Base-by-base conservation (phyloP, 1,139 yeast species). In the Suhomyces ambrosiae region DNA sequence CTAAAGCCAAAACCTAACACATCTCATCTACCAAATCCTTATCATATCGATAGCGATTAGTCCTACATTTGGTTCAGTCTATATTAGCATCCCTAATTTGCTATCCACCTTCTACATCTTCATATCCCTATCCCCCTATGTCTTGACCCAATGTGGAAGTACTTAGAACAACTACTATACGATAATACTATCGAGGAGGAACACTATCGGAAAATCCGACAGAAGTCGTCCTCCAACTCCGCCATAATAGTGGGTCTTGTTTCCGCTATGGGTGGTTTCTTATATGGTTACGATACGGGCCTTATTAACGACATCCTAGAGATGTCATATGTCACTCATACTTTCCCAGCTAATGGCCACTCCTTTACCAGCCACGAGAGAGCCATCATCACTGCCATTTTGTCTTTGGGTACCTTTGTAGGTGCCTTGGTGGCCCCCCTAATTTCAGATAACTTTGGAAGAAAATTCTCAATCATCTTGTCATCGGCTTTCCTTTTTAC, bases 241-340 rank as follows among this genome's bases (percentile, higher is more conserved):
- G 86, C 89, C 10, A 58, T 82, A 29, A 62, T 74, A 11, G 88
- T 85, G 5, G 92, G 92, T 41, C 53, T 79, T 23, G 80, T 84
- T 40, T 89, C 90, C 7, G 92, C 94, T 13, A 74, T 83, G 14
- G 94, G 94, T 27, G 95, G 94, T 0, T 85, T 86, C 59, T 65
- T 86, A 35, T 86, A 83, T 54, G 95, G 95, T 2, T 85, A 84
- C 56, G 95, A 86, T 59, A 87, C 95, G 1, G 94, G 95, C 3
- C 66, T 85, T 33, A 81, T 84, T 38, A 86, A 86, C 58, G 85
- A 83, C 47, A 65, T 86, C 7, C 60, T 82, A 39, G 88, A 83
- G 48, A 85, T 85, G 92, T 49, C 61, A 10, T 84, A 74, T 54
- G 88, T 85, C 22, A 67, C 71, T 34, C 43, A 57, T 2, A 66